Evolutionary conservation across 2,329 filamentous ascomycete species (phyloP), one percentile per base, ranked within the genome.

Genomic region (Pseudopithomyces chartarum): DNA sequence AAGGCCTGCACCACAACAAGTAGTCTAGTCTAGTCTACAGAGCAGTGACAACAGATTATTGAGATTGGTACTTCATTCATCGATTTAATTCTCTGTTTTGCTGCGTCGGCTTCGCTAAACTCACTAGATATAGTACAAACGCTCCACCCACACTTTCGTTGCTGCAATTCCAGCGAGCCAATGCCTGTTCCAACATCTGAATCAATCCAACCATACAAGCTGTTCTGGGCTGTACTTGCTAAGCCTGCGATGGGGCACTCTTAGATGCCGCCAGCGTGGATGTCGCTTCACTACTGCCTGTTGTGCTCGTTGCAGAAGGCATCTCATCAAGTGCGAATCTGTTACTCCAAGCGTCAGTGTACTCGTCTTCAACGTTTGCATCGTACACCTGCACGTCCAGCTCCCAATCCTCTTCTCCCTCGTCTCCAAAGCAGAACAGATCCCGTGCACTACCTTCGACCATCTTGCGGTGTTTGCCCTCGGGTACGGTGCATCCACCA

Each of bases 401-500:
- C 42, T 68, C 68, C 66, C 69, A 74, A 12, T 72, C 73, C 7
- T 62, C 60, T 36, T 62, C 63, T 2, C 63, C 65, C 48, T 74
- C 76, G 13, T 78, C 76, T 23, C 75, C 71, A 48, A 80, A 76
- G 66, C 90, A 93, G 70, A 93, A 93, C 47, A 92, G 74, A 68
- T 91, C 87, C 29, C 78, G 75, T 1, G 85, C 80, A 38, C 77
- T 78, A 23, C 74, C 73, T n/a, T 76, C 63, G 32, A 69, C 42
- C 58, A 67, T 48, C 67, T 69, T 64, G 49, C 70, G 66, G 63
- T 73, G 66, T 62, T 67, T 71, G 5, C 67, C 68, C 54, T 66
- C 70, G 23, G 69, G 69, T 8, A 76, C 73, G 22, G 72, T 71
- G 66, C 92, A 96, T 0, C 84, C 85, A n/a, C 92, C 92, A 13